A percentile compares a stretch with the other conserved stretches of the same genome.
These are phyloP conservation scores for Xylaria sp. DNA, from an alignment of 2,329 filamentous ascomycete genomes.

Conservation along the genomic window DNA sequence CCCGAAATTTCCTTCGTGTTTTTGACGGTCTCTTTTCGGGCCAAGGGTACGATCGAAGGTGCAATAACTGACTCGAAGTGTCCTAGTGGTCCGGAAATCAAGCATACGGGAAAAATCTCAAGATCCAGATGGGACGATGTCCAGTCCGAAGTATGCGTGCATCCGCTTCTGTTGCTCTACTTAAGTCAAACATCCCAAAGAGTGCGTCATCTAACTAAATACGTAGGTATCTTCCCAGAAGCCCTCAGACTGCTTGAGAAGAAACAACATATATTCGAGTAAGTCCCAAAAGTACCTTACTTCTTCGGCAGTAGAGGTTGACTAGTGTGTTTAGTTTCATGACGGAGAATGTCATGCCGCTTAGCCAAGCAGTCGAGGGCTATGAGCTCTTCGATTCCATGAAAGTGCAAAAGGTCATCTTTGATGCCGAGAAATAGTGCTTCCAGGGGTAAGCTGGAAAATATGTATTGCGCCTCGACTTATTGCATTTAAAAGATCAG, in stretches of 20 bases:
- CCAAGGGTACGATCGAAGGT: neutral
- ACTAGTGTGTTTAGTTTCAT: constrained; percentile 51
- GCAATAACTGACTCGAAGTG: neutral
- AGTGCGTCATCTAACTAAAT: neutral
- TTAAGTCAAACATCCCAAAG: neutral
- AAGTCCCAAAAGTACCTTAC: neutral
- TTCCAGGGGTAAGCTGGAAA: no score
- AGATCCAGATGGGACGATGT: constrained; percentile 37
- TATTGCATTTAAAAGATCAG: neutral
- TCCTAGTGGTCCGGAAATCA: constrained; percentile 30
- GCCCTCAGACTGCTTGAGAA: constrained; percentile 30
- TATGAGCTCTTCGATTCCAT: constrained; percentile 66
- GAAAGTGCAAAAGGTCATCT: constrained; percentile 65
- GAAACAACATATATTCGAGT: constrained; percentile 33
- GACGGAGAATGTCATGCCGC: constrained; percentile 65
- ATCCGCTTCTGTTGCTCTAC: neutral
- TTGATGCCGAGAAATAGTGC: constrained; percentile 43
- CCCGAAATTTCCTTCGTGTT: neutral
- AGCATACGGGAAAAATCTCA: constrained; percentile 34
- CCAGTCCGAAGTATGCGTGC: constrained; percentile 35
- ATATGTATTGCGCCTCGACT: neutral
- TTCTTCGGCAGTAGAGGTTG: neutral
- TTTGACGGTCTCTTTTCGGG: neutral
- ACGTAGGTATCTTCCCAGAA: constrained; percentile 33
- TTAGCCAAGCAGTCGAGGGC: constrained; percentile 62